Percentiles rank a stretch among this genome's conserved stretches.
phyloP scores from a whole-genome alignment of 2,329 filamentous ascomycete genomes.

The Phialophora expanda region DNA sequence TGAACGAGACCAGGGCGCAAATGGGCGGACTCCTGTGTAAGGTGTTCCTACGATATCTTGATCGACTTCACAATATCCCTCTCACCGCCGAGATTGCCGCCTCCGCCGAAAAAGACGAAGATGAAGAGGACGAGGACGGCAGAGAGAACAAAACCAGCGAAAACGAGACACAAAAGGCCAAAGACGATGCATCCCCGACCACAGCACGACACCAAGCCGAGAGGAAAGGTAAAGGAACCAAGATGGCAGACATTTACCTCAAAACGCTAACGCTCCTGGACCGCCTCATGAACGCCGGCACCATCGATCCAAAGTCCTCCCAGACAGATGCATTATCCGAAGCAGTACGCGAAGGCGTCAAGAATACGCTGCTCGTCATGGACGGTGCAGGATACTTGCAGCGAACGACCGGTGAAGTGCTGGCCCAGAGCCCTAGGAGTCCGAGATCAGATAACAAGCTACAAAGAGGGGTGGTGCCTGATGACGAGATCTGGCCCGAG shows the following conservation, averaged over 20 bases:
- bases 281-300: constrained; percentile 79
- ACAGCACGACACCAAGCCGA: neutral
- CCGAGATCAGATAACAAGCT: neutral
- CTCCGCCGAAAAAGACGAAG: neutral
- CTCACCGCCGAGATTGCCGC: constrained; percentile 50
- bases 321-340: constrained; percentile 69
- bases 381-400: constrained; percentile 80
- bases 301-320: constrained; percentile 18
- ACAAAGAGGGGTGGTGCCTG: constrained; percentile 42
- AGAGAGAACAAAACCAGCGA: constrained; percentile 1
- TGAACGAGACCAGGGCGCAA: constrained; percentile 94
- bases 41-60: constrained; percentile 92
- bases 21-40: constrained; percentile 90
- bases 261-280: constrained; percentile 94
- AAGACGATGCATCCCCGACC: neutral
- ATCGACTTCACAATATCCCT: constrained; percentile 80
- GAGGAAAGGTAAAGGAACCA: neutral
- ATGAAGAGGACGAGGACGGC: neutral
- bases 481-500: constrained; percentile 64
- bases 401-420: constrained; percentile 6
- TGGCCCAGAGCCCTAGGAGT: constrained; percentile 5
- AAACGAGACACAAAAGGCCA: neutral
- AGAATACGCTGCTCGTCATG: constrained; percentile 97
- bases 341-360: constrained; percentile 91
- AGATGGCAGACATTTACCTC: constrained; percentile 81